Conservation (phyloP, 441 rosid genomes). For the Jatropha multifida region DNA sequence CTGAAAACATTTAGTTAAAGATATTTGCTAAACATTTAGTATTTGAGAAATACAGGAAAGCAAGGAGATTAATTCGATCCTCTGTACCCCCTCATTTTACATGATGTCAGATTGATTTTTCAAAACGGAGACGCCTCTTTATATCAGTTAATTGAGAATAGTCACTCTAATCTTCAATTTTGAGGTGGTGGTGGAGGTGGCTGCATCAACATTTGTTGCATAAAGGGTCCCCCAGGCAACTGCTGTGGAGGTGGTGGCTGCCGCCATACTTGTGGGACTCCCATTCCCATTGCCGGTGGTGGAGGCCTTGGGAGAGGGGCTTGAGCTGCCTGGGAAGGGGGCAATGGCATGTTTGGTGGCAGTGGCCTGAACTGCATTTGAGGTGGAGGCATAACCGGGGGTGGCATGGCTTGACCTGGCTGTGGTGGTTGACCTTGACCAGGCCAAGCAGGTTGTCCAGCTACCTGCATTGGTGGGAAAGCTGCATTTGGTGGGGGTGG, state of each 20-base stretch:
- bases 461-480: constrained; percentile 43
- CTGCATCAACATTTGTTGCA: constrained; percentile 59
- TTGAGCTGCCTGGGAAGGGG: constrained; percentile 50
- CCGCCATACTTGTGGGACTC: constrained; percentile 52
- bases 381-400: constrained; percentile 50
- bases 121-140: background rate
- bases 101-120: background rate
- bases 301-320: constrained; percentile 44
- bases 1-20: too few species aligned
- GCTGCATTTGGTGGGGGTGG: constrained; percentile 61
- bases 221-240: constrained; percentile 54
- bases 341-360: constrained; percentile 63
- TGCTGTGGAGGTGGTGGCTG: constrained; percentile 69
- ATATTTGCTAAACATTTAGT: too few species aligned
- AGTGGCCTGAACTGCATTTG: constrained; percentile 65
- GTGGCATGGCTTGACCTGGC: constrained; percentile 45
- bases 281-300: constrained; percentile 68
- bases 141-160: background rate
- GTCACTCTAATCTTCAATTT: constrained; percentile 19
- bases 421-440: constrained; percentile 68
- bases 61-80: background rate
- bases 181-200: constrained; percentile 55
- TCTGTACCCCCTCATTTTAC: background rate
- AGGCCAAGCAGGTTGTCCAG: constrained; percentile 58
- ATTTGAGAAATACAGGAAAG: background rate